A percentile compares a stretch with the other conserved stretches of the same genome.
Evolutionary conservation across 768 basidiomycete genomes (phyloP).

Genomic region (Leccinum truebloodii): DNA sequence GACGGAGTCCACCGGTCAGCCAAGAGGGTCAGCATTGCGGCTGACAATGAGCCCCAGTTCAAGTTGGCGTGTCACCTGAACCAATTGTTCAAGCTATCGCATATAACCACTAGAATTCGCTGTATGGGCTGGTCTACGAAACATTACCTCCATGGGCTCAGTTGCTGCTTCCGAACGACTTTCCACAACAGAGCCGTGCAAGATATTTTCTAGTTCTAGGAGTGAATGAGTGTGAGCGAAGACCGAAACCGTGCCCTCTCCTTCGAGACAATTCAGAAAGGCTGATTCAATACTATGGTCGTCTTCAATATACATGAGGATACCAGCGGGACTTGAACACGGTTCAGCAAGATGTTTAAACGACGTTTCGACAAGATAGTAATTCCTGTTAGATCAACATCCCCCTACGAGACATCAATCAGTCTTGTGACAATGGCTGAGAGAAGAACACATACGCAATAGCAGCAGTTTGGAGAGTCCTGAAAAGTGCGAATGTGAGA

Average conservation of each 20-base stretch:
- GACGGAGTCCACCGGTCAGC: constrained; percentile 17
- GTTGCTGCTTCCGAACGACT: background rate
- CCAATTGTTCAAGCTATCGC: background rate
- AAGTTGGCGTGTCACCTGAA: background rate
- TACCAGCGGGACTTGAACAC: constrained; percentile 1
- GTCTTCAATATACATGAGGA: background rate
- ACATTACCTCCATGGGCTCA: background rate
- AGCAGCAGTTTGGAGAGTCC: constrained; percentile 57
- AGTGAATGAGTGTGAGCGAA: background rate
- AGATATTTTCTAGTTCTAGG: background rate
- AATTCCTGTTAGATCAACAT: constrained; percentile 42
- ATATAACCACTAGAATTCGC: background rate
- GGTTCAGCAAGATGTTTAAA: background rate
- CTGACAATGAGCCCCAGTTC: constrained; percentile 16
- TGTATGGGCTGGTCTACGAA: background rate
- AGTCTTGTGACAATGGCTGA: constrained; percentile 2
- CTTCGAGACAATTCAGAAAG: background rate
- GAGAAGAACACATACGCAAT: constrained; percentile 48
- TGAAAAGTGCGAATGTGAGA: constrained; percentile 11
- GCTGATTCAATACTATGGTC: background rate
- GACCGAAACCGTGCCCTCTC: background rate
- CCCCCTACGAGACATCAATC: constrained; percentile 37
- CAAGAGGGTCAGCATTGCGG: constrained; percentile 14
- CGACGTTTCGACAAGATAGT: background rate
- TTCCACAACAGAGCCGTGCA: background rate